phyloP scores from a whole-genome alignment of 1,284 basidiomycete genomes.

The Sporisorium scitamineum region DNA sequence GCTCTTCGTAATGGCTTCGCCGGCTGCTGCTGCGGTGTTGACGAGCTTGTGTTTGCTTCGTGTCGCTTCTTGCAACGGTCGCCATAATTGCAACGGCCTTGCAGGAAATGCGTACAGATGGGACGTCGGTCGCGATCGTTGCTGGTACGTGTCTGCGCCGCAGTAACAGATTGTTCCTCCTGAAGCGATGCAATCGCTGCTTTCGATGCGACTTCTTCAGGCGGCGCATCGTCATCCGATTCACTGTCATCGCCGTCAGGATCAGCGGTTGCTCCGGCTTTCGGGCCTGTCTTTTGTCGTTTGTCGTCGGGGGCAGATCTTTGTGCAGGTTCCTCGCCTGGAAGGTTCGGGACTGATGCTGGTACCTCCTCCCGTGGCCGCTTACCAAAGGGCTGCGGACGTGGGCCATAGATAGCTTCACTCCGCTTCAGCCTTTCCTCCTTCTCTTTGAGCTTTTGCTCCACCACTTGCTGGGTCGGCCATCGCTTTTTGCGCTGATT shows the following conservation, averaged over 20 bases:
- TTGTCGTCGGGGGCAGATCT: not conserved
- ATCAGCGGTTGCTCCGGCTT: not conserved
- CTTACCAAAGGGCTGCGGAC: conserved; percentile 18
- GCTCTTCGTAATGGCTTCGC: conserved; percentile 30
- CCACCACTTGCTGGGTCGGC: conserved; percentile 56
- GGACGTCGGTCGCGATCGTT: conserved; percentile 22
- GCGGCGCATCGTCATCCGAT: conserved; percentile 28
- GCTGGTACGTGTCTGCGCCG: not conserved
- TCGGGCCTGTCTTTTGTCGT: not conserved
- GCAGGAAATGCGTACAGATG: conserved; percentile 52
- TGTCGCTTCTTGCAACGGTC: conserved; percentile 57
- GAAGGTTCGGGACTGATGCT: not conserved
- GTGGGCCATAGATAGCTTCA: conserved; percentile 35
- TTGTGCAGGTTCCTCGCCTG: not conserved
- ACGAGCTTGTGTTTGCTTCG: conserved; percentile 6
- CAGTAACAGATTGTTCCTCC: not conserved
- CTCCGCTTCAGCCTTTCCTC: conserved; percentile 38
- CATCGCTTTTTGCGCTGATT: conserved; percentile 66
- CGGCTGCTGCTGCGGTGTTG: conserved; percentile 7
- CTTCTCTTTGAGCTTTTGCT: conserved; percentile 53
- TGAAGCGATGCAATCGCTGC: not conserved
- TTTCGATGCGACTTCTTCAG: conserved; percentile 37
- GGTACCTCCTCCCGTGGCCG: conserved; percentile 11
- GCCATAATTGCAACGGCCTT: conserved; percentile 59
- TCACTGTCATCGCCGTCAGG: conserved; percentile 11